These are phyloP conservation scores for Chondrus crispus DNA, from an alignment of 23 red algal genomes.

Conservation along the genomic window DNA sequence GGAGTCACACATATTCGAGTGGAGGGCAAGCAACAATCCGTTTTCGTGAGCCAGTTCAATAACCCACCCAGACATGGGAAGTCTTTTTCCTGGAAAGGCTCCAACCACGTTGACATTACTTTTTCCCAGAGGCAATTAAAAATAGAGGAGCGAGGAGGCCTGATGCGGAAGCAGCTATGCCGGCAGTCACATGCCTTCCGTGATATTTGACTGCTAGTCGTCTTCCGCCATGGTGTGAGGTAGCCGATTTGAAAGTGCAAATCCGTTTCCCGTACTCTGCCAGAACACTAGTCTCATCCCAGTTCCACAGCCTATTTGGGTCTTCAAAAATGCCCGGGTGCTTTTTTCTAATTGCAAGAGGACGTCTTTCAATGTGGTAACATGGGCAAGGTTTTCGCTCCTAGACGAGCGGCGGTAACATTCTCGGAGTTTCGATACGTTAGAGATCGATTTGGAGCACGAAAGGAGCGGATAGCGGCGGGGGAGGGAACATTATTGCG, in stretches of 20 bases:
- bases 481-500: too few relatives aligned
- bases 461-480: too few relatives aligned
- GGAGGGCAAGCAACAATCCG: too few relatives aligned
- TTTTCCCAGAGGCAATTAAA: neutral
- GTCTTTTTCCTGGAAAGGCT: too few relatives aligned
- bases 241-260: neutral
- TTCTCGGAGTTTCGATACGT: too few relatives aligned
- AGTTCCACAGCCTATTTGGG: neutral
- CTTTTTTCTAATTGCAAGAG: neutral
- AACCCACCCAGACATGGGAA: too few relatives aligned
- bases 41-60: too few relatives aligned
- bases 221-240: neutral
- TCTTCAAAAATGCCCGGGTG: neutral
- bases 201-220: neutral
- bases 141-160: neutral
- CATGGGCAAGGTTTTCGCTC: too few relatives aligned
- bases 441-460: too few relatives aligned
- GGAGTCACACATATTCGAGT: too few relatives aligned
- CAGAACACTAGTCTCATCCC: neutral
- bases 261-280: neutral
- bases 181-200: neutral
- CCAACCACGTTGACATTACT: neutral
- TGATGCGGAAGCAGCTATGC: neutral
- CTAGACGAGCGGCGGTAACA: too few relatives aligned
- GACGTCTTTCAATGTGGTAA: too few relatives aligned